Percentiles rank a stretch among this genome's conserved stretches.
These are phyloP conservation scores for Ceratocystiopsis minuta DNA, from an alignment of 2,329 filamentous ascomycete species.

Conservation along the genomic window DNA sequence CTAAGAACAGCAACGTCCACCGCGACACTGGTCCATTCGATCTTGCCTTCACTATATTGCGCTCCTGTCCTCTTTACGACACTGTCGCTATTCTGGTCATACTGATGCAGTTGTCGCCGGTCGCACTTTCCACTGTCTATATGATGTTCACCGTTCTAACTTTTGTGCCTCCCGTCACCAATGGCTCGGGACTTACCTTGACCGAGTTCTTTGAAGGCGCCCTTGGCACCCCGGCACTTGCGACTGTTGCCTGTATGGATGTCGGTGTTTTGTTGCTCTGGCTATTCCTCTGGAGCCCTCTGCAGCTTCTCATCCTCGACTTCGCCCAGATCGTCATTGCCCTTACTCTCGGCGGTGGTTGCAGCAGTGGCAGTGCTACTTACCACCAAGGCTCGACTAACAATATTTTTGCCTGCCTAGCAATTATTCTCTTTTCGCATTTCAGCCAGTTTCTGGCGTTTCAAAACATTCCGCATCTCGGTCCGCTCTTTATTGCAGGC, in stretches of 20 bases:
- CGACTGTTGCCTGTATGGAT: conserved; percentile 72
- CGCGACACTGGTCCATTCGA: conserved; percentile 57
- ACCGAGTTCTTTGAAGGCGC: conserved; percentile 84
- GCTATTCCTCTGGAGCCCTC: conserved; percentile 72
- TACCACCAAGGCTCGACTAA: conserved; percentile 50
- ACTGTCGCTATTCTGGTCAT: conserved; percentile 94
- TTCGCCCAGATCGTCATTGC: conserved; percentile 87
- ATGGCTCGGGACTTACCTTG: conserved; percentile 62
- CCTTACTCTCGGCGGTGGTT: conserved; percentile 71
- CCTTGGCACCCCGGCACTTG: conserved; percentile 68
- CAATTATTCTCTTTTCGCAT: conserved; percentile 44
- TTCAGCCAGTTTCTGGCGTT: conserved; percentile 16
- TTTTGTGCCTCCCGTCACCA: conserved; percentile 69
- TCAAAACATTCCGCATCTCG: conserved; percentile 23
- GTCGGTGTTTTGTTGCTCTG: conserved; percentile 67
- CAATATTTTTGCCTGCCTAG: conserved; percentile 53
- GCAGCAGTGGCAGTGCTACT: conserved; percentile 16
- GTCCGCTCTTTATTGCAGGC: conserved; percentile 10
- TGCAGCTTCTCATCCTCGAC: conserved; percentile 77
- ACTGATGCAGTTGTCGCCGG: conserved; percentile 77
- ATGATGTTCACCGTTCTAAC: conserved; percentile 84
- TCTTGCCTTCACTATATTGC: conserved; percentile 70
- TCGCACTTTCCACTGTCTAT: conserved; percentile 76
- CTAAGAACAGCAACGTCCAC: conserved; percentile 48
- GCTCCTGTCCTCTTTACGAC: conserved; percentile 78